These are phyloP conservation scores for Citrus cavaleriei DNA, from an alignment of 345 rosid genomes.

Conservation along the genomic window DNA sequence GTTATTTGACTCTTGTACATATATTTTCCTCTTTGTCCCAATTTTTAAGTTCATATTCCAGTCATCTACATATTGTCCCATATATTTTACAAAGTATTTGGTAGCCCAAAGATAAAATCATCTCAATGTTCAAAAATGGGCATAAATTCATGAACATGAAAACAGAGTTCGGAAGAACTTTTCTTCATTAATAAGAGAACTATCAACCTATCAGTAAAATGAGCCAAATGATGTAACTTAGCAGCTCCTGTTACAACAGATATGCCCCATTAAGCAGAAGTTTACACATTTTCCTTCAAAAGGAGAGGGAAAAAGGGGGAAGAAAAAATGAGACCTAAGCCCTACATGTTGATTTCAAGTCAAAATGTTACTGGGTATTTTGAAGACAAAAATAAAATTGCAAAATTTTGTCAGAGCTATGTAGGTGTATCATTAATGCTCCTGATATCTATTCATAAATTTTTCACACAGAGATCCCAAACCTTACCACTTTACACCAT, in stretches of 20 bases:
- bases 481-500: background rate
- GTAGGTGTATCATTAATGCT: conserved; percentile 14
- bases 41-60: background rate
- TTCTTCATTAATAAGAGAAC: background rate
- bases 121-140: background rate
- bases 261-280: background rate
- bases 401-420: background rate
- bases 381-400: background rate
- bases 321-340: background rate
- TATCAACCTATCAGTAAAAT: background rate
- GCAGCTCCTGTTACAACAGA: background rate
- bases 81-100: background rate
- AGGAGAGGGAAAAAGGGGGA: too few species aligned
- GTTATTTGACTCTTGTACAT: background rate
- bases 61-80: background rate
- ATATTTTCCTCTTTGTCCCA: background rate
- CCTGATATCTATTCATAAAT: background rate
- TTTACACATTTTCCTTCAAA: background rate
- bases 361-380: background rate
- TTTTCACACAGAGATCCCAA: background rate
- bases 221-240: too few species aligned
- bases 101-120: background rate
- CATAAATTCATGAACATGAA: background rate
- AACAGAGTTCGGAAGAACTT: background rate
- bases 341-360: background rate